Evolutionary conservation across 768 basidiomycete genomes (phyloP).

Genomic region (Atractiella rhizophila): DNA sequence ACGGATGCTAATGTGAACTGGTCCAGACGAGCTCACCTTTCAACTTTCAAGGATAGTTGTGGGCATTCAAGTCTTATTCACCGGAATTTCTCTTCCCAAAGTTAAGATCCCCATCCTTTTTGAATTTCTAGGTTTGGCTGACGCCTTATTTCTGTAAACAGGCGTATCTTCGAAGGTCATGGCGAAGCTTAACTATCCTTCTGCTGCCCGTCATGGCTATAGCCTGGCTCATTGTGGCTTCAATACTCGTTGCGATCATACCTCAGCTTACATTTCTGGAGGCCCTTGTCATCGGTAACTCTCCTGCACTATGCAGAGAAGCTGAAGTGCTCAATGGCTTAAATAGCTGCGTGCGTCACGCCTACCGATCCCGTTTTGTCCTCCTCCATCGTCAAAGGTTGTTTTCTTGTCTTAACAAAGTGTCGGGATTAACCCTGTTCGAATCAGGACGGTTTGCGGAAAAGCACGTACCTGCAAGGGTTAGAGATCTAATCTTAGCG

Average conservation of each 20-base stretch:
- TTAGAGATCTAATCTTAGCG: constrained; percentile 22
- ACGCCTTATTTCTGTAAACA: neutral
- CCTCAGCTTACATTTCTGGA: constrained; percentile 20
- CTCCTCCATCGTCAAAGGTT: too few relatives aligned
- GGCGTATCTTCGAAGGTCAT: constrained; percentile 22
- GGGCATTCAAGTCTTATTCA: constrained; percentile 21
- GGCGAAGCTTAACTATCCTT: constrained; percentile 20
- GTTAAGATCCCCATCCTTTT: too few relatives aligned
- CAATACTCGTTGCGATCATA: constrained; percentile 23
- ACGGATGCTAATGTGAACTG: neutral
- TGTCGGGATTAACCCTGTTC: too few relatives aligned
- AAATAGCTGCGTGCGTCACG: constrained; percentile 23
- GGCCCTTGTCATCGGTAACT: neutral
- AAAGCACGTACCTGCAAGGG: constrained; percentile 21
- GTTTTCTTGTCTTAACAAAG: too few relatives aligned
- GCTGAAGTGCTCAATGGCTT: too few relatives aligned
- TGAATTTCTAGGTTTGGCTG: neutral
- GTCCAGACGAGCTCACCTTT: constrained; percentile 9
- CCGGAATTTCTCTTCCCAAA: constrained; percentile 22
- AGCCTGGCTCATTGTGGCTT: constrained; percentile 23
- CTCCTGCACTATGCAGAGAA: too few relatives aligned
- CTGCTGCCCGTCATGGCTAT: constrained; percentile 23
- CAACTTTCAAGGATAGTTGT: constrained; percentile 23
- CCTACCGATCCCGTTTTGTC: constrained; percentile 26
- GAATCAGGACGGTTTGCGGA: constrained; percentile 25